Evolutionary conservation across 257 asterid species (phyloP).

Genomic region (Oldenlandia corymbosa): DNA sequence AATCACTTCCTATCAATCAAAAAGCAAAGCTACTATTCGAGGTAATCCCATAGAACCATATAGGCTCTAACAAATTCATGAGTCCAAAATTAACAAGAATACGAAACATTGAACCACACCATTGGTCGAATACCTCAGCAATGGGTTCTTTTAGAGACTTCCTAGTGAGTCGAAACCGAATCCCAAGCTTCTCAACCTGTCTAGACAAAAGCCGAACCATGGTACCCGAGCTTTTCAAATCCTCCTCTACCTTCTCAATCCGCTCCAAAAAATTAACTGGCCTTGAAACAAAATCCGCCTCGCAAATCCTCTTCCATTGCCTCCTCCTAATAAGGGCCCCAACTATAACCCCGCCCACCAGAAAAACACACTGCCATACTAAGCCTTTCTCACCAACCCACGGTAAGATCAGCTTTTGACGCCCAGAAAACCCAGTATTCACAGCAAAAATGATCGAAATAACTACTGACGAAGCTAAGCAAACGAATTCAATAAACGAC

Average conservation of each 20-base stretch:
- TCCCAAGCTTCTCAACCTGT: constrained; percentile 84
- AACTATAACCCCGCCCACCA: constrained; percentile 46
- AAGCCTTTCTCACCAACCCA: constrained; percentile 41
- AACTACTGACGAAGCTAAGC: constrained; percentile 55
- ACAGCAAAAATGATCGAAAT: constrained; percentile 41
- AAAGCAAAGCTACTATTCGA: constrained; percentile 7
- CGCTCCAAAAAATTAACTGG: constrained; percentile 53
- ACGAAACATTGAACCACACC: neutral
- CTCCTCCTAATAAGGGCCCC: constrained; percentile 76
- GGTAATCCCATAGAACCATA: neutral
- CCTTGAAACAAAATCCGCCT: constrained; percentile 33
- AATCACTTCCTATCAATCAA: neutral
- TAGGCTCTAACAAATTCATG: neutral
- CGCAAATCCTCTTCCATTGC: constrained; percentile 75
- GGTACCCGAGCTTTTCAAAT: constrained; percentile 49
- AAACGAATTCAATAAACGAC: constrained; percentile 53
- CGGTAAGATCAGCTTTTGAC: constrained; percentile 31
- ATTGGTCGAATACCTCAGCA: constrained; percentile 53
- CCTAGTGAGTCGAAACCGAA: constrained; percentile 61
- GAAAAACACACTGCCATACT: constrained; percentile 63
- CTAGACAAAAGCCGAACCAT: constrained; percentile 60
- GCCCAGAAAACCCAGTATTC: constrained; percentile 26
- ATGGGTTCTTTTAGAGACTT: constrained; percentile 75
- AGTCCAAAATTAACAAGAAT: neutral
- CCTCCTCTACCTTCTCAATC: constrained; percentile 80